These are phyloP conservation scores for Cystofilobasidium macerans DNA, from an alignment of 768 basidiomycete genomes.

Conservation along the genomic window DNA sequence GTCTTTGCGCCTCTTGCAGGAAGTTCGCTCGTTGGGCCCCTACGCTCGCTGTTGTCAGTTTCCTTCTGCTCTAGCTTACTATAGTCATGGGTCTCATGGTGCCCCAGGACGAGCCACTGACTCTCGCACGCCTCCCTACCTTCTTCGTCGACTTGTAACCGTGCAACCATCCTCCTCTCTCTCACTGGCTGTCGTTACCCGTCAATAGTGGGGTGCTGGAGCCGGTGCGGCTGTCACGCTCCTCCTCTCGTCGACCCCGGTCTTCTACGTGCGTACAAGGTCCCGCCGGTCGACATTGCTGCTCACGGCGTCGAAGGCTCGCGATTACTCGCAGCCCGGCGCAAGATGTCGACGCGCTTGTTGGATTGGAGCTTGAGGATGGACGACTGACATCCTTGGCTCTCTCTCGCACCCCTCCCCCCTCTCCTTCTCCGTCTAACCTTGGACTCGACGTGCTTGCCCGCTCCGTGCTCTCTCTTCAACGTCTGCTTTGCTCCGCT, in stretches of 20 bases:
- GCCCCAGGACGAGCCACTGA: no score
- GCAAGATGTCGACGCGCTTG: no score
- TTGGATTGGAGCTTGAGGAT: no score
- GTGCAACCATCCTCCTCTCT: no score
- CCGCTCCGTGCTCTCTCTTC: no score
- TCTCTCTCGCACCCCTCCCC: background rate
- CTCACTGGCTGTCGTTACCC: no score
- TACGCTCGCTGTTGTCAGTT: background rate
- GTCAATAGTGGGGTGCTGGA: slow-evolving; percentile 6
- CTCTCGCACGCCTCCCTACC: no score
- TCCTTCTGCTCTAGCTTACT: background rate
- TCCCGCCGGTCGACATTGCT: background rate
- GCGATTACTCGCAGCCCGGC: no score
- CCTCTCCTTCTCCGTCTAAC: background rate
- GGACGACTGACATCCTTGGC: no score
- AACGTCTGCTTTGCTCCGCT: background rate
- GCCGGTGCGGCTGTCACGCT: slow-evolving; percentile 21
- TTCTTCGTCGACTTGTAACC: no score
- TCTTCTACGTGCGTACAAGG: slow-evolving; percentile 21
- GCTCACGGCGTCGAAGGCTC: background rate
- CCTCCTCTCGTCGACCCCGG: slow-evolving; percentile 21
- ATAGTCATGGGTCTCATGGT: background rate
- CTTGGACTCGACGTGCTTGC: no score
- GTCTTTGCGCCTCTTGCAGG: background rate
- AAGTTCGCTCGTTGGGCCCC: slow-evolving; percentile 12